Percentiles rank a stretch among this genome's conserved stretches.
Conservation (phyloP, 192 early-diverging fungal species). For the Fimicolochytrium jonesii region DNA sequence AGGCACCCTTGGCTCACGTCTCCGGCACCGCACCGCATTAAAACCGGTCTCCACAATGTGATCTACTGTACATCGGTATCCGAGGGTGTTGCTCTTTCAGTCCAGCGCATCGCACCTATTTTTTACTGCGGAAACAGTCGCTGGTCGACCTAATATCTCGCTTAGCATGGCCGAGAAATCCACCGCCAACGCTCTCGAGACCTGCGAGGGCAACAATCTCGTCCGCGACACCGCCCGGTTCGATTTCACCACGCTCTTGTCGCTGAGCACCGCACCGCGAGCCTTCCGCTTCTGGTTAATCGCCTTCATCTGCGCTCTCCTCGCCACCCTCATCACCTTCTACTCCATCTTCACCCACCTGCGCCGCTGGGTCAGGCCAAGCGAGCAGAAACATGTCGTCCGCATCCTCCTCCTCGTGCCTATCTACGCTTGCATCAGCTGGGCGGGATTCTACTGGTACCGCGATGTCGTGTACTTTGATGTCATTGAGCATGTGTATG, state of each 20-base stretch:
- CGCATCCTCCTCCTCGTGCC: slow-evolving; percentile 68
- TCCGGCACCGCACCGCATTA: too few relatives aligned
- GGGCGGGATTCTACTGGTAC: slow-evolving; percentile 64
- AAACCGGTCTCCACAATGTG: too few relatives aligned
- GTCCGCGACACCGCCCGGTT: neutral
- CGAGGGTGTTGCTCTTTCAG: too few relatives aligned
- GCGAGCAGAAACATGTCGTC: slow-evolving; percentile 25
- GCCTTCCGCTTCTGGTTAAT: too few relatives aligned
- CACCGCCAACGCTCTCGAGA: neutral
- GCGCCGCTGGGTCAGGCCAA: slow-evolving; percentile 19
- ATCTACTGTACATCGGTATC: neutral
- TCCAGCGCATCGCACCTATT: neutral
- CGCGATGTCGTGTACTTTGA: slow-evolving; percentile 60
- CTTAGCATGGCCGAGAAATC: neutral
- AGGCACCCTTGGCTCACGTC: too few relatives aligned
- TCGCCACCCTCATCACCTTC: slow-evolving; percentile 9
- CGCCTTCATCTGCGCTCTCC: slow-evolving; percentile 3
- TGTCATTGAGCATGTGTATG: slow-evolving; percentile 30
- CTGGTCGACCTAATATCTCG: neutral
- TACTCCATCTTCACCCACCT: slow-evolving; percentile 18
- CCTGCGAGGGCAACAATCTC: neutral
- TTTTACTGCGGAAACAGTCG: neutral
- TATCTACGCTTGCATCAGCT: slow-evolving; percentile 66
- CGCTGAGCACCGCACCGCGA: too few relatives aligned
- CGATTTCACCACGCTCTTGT: too few relatives aligned